Conservation (phyloP, 768 basidiomycete genomes). For the Mycena galericulata region DNA sequence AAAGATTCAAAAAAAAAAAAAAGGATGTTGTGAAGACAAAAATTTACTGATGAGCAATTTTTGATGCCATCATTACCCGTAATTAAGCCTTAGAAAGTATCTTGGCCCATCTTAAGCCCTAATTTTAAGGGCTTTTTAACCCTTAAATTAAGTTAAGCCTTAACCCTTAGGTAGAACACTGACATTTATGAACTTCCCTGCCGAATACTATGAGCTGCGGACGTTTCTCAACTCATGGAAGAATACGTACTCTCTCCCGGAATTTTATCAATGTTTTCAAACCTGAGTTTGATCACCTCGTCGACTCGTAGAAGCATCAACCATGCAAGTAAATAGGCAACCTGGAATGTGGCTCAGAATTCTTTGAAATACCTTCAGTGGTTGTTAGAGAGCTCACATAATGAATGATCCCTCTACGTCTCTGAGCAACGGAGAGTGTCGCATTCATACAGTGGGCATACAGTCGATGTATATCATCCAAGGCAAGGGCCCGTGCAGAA, state of each 20-base stretch:
- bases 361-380: neutral
- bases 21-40: too few species aligned
- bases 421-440: neutral
- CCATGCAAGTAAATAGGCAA: constrained; percentile 26
- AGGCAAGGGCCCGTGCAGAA: constrained; percentile 35
- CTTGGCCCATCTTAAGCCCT: too few species aligned
- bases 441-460: constrained; percentile 24
- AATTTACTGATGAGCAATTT: too few species aligned
- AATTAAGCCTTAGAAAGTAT: too few species aligned
- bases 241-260: constrained; percentile 8
- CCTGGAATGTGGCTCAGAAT: neutral
- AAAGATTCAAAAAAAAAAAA: too few species aligned
- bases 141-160: too few species aligned
- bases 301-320: constrained; percentile 34
- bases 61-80: too few species aligned
- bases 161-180: too few species aligned
- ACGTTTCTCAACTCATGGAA: too few species aligned
- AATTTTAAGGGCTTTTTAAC: too few species aligned
- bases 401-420: neutral
- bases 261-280: constrained; percentile 30
- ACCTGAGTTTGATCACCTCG: constrained; percentile 29
- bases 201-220: too few species aligned
- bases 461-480: constrained; percentile 35
- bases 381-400: neutral
- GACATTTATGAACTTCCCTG: too few species aligned